Evolutionary conservation across 345 rosid species (phyloP), one percentile per base, ranked within the genome.

Genomic region (Sonneratia caseolaris): DNA sequence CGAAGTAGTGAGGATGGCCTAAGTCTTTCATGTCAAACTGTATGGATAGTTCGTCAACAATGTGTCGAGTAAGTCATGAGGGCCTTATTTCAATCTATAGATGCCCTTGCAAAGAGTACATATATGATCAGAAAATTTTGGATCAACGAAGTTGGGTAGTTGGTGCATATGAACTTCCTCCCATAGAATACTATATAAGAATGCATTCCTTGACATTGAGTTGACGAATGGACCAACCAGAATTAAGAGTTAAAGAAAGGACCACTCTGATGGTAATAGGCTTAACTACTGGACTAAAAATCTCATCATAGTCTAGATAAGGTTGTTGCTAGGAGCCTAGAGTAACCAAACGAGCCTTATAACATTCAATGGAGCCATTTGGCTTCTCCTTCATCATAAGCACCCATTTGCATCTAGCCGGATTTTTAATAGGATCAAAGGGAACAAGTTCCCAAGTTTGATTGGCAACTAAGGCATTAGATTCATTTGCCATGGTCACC

Each of bases 1-100:
- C 32, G 27, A 77, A 80, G 22, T 68, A 74, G 5, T 22, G 27
- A 1, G 66, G 18, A 0, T 5, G 0, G 0, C 78, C 72, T 0
- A 74, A 53, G 40, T 77, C 74, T 3, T 74, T 74, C 0, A 76
- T 0, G 3, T 45, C 51, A 1, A 77, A 77, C 0, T 11, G 7
- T 1, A 0, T 1, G 21, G 68, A n/a, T 0, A 0, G 3, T 21
- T 0, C 0, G 22, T 6, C 1, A 73, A 0, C 0, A 59, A 76
- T 5, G 13, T 1, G 1, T 18, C 10, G 0, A 74, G 55, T 19
- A 36, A 4, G 0, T 1, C 78, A 4, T 64, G 59, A 12, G 47
- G 64, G 2, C 48, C 75, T 1, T 47, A 73, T 48, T 79, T 76
- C 1, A 55, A 15, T 3, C 61, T 9, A 15, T 55, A 55, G 3